A percentile compares a stretch with the other conserved stretches of the same genome.
Evolutionary conservation across 148 eudicot species (phyloP).

Genomic region (Heliamphora exappendiculata): DNA sequence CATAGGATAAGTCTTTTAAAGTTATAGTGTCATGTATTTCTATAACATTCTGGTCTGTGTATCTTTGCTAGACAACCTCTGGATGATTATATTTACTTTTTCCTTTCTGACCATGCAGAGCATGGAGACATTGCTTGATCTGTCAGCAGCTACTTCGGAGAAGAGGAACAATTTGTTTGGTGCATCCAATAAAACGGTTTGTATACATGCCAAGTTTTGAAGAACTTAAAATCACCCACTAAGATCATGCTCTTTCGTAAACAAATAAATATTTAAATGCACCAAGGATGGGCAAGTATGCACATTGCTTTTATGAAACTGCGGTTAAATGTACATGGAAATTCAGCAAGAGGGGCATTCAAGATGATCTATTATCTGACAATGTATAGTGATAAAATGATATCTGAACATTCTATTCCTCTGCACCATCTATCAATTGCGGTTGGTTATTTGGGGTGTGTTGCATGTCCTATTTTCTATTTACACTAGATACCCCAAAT

Average conservation of each 20-base stretch:
- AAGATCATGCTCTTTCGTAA: neutral
- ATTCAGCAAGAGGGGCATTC: neutral
- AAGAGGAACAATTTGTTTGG: neutral
- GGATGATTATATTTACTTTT: neutral
- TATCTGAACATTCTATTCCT: neutral
- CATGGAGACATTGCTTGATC: conserved; percentile 1
- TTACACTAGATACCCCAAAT: neutral
- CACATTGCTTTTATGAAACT: neutral
- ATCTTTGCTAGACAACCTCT: neutral
- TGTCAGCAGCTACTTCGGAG: neutral
- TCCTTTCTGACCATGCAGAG: neutral
- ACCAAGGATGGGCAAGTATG: neutral
- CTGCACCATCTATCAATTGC: neutral
- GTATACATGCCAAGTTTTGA: neutral
- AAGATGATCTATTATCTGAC: neutral
- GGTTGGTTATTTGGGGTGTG: neutral
- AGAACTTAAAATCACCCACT: neutral
- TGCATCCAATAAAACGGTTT: neutral
- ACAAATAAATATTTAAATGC: neutral
- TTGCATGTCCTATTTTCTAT: neutral
- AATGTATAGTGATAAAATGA: neutral
- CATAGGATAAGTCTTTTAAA: neutral
- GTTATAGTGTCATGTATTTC: neutral
- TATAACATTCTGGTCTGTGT: neutral
- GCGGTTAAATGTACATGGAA: neutral